Conservation (phyloP, 2,329 filamentous ascomycete species). For the Sporothrix inflata region DNA sequence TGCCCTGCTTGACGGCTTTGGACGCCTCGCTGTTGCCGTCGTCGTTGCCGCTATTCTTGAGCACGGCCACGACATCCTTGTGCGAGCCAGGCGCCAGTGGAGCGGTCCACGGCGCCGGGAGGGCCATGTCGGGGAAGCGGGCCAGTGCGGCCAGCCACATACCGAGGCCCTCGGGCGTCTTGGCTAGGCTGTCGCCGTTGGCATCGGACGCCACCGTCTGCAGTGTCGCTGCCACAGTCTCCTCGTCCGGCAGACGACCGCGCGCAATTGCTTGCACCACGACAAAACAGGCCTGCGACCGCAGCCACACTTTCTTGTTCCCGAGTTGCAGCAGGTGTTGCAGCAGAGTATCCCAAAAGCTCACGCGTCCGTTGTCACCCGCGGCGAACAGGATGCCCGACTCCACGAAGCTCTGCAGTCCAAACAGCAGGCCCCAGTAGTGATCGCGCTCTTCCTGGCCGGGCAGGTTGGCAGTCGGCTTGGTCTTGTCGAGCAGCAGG, state of each 20-base stretch:
- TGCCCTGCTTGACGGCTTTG: constrained; percentile 61
- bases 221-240: constrained; percentile 62
- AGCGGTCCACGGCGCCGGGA: constrained; percentile 78
- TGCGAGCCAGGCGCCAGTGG: constrained; percentile 73
- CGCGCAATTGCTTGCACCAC: constrained; percentile 69
- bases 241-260: constrained; percentile 58
- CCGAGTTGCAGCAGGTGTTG: constrained; percentile 73
- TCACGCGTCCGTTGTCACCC: constrained; percentile 17
- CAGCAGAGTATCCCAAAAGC: constrained; percentile 68
- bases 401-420: constrained; percentile 81
- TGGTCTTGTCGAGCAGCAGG: constrained; percentile 59
- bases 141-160: constrained; percentile 77
- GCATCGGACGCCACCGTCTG: constrained; percentile 53
- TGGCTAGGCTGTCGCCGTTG: constrained; percentile 59
- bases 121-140: constrained; percentile 64
- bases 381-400: constrained; percentile 69
- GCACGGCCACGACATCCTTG: constrained; percentile 69
- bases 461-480: constrained; percentile 56
- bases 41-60: constrained; percentile 67
- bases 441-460: constrained; percentile 84
- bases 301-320: constrained; percentile 83
- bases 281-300: constrained; percentile 83
- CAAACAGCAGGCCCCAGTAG: constrained; percentile 83
- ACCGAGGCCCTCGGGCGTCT: constrained; percentile 85
- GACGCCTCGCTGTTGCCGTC: not conserved